Base-by-base conservation (phyloP, 345 rosid genomes). In the Euclidium syriacum region DNA sequence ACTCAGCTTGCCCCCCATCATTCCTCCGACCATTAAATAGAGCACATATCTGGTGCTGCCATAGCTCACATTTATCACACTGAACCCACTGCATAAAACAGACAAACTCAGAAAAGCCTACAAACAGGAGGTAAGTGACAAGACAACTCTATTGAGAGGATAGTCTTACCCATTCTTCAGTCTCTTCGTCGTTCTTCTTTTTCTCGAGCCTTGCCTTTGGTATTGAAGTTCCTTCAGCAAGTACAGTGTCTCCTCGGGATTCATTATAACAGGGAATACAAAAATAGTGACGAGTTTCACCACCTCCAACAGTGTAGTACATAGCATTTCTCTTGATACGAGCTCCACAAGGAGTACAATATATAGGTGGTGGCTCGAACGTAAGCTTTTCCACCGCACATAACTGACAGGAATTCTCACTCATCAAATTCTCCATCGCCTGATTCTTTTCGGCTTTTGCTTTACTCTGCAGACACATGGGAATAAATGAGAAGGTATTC, bases 11-110 rank as follows among this genome's bases (percentile, higher is more conserved):
- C 19, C 99, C 99, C 46, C 99, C 99, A 48, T 95, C 99, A 82
- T 95, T 95, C 78, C 97, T 79, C 72, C 97, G 77, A 58, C 99
- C 97, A 79, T 95, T 95, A 77, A 95, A 95, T 59, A 95, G 72
- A 72, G 96, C 95, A 74, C 99, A 95, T 33, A 95, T 95, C 70
- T 95, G 99, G 80, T 95, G 99, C 78, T 95, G 99, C 99, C 99
- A 95, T 25, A 88, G 87, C 75, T 95, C 96, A 75, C 99, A 95
- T 69, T 95, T 95, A 83, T 95, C 99, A 81, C 99, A 95, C 67
- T 94, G 99, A 73, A 94, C 97, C 99, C 99, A 94, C 97, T 94
- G 86, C 77, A 75, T 14, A 58, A 48, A 62, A 59, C 54, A 41
- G 25, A 36, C 27, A 30, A 56, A 18, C 48, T 49, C 30, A 57